Evolutionary conservation across 257 asterid species (phyloP).

Genomic region (Ilex asprella): DNA sequence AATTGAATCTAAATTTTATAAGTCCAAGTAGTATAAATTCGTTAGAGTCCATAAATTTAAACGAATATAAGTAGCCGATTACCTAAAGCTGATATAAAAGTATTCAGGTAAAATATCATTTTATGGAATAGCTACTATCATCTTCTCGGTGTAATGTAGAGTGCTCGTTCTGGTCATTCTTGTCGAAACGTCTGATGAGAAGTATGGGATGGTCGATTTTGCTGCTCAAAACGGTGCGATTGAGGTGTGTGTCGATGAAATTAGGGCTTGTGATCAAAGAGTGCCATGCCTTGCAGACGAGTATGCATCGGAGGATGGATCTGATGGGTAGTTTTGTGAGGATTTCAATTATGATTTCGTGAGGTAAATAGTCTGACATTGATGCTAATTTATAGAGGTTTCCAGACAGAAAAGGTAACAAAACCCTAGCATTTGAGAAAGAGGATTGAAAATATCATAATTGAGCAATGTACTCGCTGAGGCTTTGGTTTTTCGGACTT

Average conservation of each 20-base stretch:
- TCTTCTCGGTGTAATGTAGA: slow-evolving; percentile 25
- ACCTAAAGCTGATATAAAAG: too few relatives aligned
- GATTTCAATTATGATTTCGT: slow-evolving; percentile 31
- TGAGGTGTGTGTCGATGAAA: slow-evolving; percentile 35
- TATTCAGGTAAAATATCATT: too few relatives aligned
- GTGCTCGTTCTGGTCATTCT: slow-evolving; percentile 13
- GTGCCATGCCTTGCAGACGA: slow-evolving; percentile 47
- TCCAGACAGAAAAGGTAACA: not conserved
- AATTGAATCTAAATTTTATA: too few relatives aligned
- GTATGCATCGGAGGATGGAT: slow-evolving; percentile 36
- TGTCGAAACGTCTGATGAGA: slow-evolving; percentile 23
- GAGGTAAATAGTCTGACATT: slow-evolving; percentile 32
- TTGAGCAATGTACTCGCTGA: too few relatives aligned
- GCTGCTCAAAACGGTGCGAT: slow-evolving; percentile 4
- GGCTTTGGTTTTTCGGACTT: too few relatives aligned
- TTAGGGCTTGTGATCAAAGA: slow-evolving; percentile 27
- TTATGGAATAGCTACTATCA: too few relatives aligned
- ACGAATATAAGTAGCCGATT: too few relatives aligned
- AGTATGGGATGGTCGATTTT: slow-evolving; percentile 9
- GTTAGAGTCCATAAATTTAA: too few relatives aligned
- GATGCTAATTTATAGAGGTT: not conserved
- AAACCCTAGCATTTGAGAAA: not conserved
- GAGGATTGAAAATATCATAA: not conserved
- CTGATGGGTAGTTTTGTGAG: slow-evolving; percentile 33
- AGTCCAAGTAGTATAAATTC: too few relatives aligned